A percentile compares a stretch with the other conserved stretches of the same genome.
phyloP scores from a whole-genome alignment of 139 green algal genomes.

The Chlamydomonas asymmetrica region DNA sequence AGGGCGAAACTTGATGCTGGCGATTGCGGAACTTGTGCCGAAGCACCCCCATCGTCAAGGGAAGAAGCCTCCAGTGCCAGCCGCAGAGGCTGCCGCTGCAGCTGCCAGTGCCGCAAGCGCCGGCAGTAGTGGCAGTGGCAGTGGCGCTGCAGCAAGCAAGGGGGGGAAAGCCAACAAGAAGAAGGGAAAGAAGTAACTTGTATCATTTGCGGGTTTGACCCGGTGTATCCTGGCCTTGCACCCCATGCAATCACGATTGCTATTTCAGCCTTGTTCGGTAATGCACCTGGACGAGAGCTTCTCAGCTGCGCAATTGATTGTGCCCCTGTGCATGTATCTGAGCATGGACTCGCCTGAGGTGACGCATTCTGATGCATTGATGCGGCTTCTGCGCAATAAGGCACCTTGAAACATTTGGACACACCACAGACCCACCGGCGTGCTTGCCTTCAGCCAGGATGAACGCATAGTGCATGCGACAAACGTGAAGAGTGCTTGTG shows the following conservation, averaged over 20 bases:
- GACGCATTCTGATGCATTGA: neutral
- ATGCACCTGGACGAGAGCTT: neutral
- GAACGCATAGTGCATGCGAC: neutral
- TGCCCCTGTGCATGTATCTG: neutral
- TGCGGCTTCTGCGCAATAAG: neutral
- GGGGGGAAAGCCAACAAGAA: slow-evolving; percentile 7
- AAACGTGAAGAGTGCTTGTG: too few species aligned
- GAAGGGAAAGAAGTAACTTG: too few species aligned
- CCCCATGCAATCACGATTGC: neutral
- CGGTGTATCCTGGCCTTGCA: neutral
- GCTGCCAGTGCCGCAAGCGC: neutral
- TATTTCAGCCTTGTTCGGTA: neutral
- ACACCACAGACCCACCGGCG: neutral
- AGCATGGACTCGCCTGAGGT: neutral
- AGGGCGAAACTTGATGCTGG: slow-evolving; percentile 33
- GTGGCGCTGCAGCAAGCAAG: neutral
- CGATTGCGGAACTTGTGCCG: slow-evolving; percentile 32
- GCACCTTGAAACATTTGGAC: neutral
- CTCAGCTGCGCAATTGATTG: neutral
- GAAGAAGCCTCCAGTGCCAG: slow-evolving; percentile 7
- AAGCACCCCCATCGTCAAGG: too few species aligned
- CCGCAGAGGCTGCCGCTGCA: neutral
- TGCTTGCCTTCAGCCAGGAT: neutral
- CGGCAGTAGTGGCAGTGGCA: neutral
- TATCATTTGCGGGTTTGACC: too few species aligned